Evolutionary conservation across 495 filamentous ascomycete species (phyloP).

Genomic region (Penicillium coprophilum): DNA sequence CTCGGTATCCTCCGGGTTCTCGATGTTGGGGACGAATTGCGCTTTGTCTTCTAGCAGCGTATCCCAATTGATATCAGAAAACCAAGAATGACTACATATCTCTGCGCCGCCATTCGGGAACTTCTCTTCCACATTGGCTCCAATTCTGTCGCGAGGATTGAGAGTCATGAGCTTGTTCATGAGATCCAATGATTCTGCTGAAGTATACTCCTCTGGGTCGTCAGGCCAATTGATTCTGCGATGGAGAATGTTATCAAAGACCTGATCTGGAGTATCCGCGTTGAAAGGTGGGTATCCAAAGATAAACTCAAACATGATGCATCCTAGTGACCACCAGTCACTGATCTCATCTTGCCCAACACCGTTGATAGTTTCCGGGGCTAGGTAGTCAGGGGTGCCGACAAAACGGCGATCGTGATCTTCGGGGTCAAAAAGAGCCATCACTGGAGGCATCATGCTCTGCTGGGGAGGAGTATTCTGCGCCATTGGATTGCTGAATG

Average conservation of each 20-base stretch:
- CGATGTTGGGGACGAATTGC: slow-evolving; percentile 87
- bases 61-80: slow-evolving; percentile 83
- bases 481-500: slow-evolving; percentile 51
- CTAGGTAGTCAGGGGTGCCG: slow-evolving; percentile 95
- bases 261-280: slow-evolving; percentile 82
- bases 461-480: slow-evolving; percentile 66
- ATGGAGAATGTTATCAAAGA: slow-evolving; percentile 93
- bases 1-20: slow-evolving; percentile 96
- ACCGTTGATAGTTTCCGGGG: slow-evolving; percentile 94
- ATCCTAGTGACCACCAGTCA: slow-evolving; percentile 99
- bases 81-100: slow-evolving; percentile 88
- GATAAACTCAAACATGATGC: slow-evolving; percentile 95
- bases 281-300: slow-evolving; percentile 94
- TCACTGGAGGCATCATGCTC: slow-evolving; percentile 86
- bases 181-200: slow-evolving; percentile 83
- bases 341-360: slow-evolving; percentile 95
- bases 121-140: slow-evolving; percentile 78
- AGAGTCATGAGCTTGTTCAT: slow-evolving; percentile 87
- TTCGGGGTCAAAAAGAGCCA: slow-evolving; percentile 94
- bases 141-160: slow-evolving; percentile 76
- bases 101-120: slow-evolving; percentile 81
- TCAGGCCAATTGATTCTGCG: slow-evolving; percentile 87
- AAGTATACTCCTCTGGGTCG: slow-evolving; percentile 67
- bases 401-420: slow-evolving; percentile 93
- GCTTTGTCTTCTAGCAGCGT: slow-evolving; percentile 88